Percentiles rank a stretch among this genome's conserved stretches.
phyloP scores from a whole-genome alignment of 2,329 filamentous ascomycete genomes.

The Colletotrichum lini region DNA sequence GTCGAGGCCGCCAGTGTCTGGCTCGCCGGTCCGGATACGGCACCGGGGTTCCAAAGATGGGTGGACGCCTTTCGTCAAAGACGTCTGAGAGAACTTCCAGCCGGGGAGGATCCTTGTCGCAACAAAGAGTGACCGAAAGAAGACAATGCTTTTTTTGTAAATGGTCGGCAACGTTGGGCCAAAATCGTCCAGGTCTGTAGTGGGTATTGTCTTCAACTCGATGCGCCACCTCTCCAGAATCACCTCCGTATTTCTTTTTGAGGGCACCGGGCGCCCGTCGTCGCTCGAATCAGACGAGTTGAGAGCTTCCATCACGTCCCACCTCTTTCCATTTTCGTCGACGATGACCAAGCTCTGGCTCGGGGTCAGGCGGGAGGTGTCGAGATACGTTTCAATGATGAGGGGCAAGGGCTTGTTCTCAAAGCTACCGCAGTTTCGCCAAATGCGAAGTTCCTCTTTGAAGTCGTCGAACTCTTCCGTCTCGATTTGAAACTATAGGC shows the following conservation, averaged over 20 bases:
- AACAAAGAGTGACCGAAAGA: conserved; percentile 90
- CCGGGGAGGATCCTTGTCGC: conserved; percentile 86
- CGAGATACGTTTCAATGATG: conserved; percentile 91
- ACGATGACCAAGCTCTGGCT: conserved; percentile 90
- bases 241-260: conserved; percentile 76
- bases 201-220: conserved; percentile 77
- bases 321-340: conserved; percentile 91
- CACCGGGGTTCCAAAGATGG: conserved; percentile 81
- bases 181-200: conserved; percentile 69
- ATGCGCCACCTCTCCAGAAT: conserved; percentile 93
- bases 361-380: conserved; percentile 82
- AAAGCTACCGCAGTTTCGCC: conserved; percentile 84
- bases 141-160: conserved; percentile 97
- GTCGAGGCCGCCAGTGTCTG: conserved; percentile 72
- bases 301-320: conserved; percentile 90
- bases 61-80: conserved; percentile 79
- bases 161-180: conserved; percentile 81
- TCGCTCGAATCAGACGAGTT: conserved; percentile 72
- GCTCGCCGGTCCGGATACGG: conserved; percentile 78
- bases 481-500: conserved; percentile 88
- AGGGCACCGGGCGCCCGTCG: conserved; percentile 52
- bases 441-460: conserved; percentile 82
- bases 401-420: conserved; percentile 82
- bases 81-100: conserved; percentile 85
- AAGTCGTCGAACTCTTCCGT: conserved; percentile 94